A percentile compares a stretch with the other conserved stretches of the same genome.
These are phyloP conservation scores for Lipomyces yamadae DNA, from an alignment of 805 yeast species.

Conservation along the genomic window DNA sequence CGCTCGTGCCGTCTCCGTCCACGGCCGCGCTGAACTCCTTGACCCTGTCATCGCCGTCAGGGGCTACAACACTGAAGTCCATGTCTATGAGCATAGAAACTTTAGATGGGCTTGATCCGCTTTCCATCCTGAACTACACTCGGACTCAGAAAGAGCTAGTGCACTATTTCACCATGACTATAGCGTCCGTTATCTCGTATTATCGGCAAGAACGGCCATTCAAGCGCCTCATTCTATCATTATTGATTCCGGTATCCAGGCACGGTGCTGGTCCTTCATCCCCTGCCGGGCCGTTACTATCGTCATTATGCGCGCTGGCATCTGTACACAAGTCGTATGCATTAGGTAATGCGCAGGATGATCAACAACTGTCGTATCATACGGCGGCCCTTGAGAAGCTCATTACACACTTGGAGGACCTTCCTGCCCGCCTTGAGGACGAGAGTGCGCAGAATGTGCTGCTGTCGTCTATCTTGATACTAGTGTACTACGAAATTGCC, in stretches of 20 bases:
- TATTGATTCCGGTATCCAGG: slow-evolving; percentile 22
- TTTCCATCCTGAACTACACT: slow-evolving; percentile 23
- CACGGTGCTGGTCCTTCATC: slow-evolving; percentile 1
- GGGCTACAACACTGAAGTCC: not conserved
- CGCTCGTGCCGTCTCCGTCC: slow-evolving; percentile 3
- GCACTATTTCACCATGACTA: slow-evolving; percentile 28
- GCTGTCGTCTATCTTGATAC: slow-evolving; percentile 30
- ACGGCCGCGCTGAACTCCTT: not conserved
- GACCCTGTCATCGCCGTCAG: too few species aligned
- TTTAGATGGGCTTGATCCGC: slow-evolving; percentile 30
- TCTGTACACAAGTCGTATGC: slow-evolving; percentile 34
- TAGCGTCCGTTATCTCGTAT: slow-evolving; percentile 33
- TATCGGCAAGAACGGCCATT: slow-evolving; percentile 30
- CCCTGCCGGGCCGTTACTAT: slow-evolving; percentile 22
- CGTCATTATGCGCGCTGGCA: slow-evolving; percentile 34
- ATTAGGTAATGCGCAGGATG: slow-evolving; percentile 18
- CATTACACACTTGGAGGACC: slow-evolving; percentile 19
- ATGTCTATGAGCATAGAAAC: not conserved
- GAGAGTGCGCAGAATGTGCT: slow-evolving; percentile 33
- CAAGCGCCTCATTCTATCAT: slow-evolving; percentile 25
- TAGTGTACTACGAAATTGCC: slow-evolving; percentile 37
- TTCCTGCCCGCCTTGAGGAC: slow-evolving; percentile 32
- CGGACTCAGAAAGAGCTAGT: slow-evolving; percentile 32
- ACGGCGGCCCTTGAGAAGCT: slow-evolving; percentile 32
- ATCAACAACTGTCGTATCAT: slow-evolving; percentile 29